Conservation (phyloP, 164 flowering plant species). For the Sextonia rubra region DNA sequence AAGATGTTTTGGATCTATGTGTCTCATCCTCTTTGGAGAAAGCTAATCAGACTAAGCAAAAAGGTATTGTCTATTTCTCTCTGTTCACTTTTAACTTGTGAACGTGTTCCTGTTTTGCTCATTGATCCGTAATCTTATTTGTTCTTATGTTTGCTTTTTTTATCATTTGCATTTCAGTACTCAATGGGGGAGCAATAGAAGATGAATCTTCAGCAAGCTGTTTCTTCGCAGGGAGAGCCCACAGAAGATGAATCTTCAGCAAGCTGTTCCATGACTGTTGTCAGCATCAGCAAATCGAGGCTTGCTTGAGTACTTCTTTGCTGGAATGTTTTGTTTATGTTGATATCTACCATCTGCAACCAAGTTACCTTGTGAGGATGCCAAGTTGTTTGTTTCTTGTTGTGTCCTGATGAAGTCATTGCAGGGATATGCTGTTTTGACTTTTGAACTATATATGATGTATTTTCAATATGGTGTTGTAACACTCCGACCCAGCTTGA, state of each 20-base stretch:
- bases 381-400: not conserved
- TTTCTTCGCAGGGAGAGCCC: too few species aligned
- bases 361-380: too few species aligned
- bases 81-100: not conserved
- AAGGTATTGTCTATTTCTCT: conserved; percentile 20
- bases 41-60: conserved; percentile 16
- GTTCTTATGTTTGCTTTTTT: not conserved
- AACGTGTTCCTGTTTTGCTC: not conserved
- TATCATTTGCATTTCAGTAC: conserved; percentile 4
- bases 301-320: not conserved
- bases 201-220: conserved; percentile 15
- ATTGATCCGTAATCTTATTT: not conserved
- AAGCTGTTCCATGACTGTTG: not conserved
- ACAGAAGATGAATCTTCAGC: not conserved
- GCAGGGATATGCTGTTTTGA: not conserved
- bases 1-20: not conserved
- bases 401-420: too few species aligned
- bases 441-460: not conserved
- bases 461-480: not conserved
- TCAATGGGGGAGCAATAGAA: conserved; percentile 1
- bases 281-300: not conserved
- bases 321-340: too few species aligned
- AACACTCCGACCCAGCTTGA: too few species aligned
- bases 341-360: too few species aligned
- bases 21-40: conserved; percentile 18